These are phyloP conservation scores for Colletotrichum limetticola DNA, from an alignment of 2,329 filamentous ascomycete genomes.

Conservation along the genomic window DNA sequence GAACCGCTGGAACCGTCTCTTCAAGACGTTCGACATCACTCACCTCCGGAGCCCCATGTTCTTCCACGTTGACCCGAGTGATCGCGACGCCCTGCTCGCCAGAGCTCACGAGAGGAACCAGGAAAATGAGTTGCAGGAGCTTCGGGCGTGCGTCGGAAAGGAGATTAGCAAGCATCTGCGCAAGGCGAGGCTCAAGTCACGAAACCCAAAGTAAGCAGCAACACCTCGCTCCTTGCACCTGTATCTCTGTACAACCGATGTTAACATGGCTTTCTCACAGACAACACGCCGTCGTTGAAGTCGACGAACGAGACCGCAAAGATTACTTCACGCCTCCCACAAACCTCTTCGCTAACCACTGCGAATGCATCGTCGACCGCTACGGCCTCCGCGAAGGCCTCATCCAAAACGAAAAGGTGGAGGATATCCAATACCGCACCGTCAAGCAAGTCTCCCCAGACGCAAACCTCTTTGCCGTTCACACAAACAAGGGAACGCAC, in stretches of 20 bases:
- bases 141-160: constrained; percentile 80
- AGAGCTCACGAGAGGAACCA: constrained; percentile 71
- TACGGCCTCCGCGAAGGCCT: constrained; percentile 67
- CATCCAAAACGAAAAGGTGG: constrained; percentile 69
- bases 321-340: constrained; percentile 76
- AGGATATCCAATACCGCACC: constrained; percentile 69
- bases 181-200: constrained; percentile 51
- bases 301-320: constrained; percentile 74
- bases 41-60: constrained; percentile 84
- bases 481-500: constrained; percentile 62
- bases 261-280: constrained; percentile 43
- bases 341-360: constrained; percentile 71
- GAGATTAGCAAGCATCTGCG: constrained; percentile 83
- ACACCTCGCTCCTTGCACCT: constrained; percentile 12
- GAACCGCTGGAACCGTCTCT: constrained; percentile 75
- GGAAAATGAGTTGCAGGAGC: constrained; percentile 74
- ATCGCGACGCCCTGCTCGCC: constrained; percentile 78
- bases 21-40: constrained; percentile 74
- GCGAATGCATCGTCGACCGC: constrained; percentile 63
- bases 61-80: constrained; percentile 81
- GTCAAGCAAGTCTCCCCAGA: constrained; percentile 56
- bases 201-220: constrained; percentile 32
- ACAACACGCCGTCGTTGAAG: constrained; percentile 58
- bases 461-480: constrained; percentile 72
- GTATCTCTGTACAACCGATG: not conserved